Evolutionary conservation across 805 yeast species (phyloP).

Genomic region (Kodamaea kakaduensis): DNA sequence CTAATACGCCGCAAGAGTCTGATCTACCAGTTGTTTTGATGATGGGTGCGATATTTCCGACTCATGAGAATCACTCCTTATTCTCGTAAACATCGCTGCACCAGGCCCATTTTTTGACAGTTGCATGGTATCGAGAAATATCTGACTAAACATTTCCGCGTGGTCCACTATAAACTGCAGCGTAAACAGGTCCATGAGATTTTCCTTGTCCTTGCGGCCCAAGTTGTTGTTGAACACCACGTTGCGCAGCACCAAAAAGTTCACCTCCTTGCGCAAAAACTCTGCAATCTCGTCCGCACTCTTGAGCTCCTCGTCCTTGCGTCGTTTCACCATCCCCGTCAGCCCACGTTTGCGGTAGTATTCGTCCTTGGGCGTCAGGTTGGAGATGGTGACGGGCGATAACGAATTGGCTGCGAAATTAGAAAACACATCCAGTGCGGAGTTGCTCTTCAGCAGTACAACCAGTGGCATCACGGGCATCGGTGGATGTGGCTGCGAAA

Average conservation of each 20-base stretch:
- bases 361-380: constrained; percentile 8
- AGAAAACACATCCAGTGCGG: constrained; percentile 12
- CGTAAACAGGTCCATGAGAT: constrained; percentile 11
- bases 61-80: constrained; percentile 6
- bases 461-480: constrained; percentile 1
- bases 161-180: constrained; percentile 14
- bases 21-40: constrained; percentile 9
- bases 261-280: constrained; percentile 11
- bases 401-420: constrained; percentile 7
- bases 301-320: constrained; percentile 7
- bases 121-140: constrained; percentile 10
- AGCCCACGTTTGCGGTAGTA: constrained; percentile 4
- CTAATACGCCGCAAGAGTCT: too few relatives aligned
- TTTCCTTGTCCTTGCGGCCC: constrained; percentile 8
- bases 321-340: constrained; percentile 5
- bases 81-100: constrained; percentile 11
- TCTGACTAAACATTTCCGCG: constrained; percentile 9
- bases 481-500: background rate
- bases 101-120: constrained; percentile 11
- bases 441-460: constrained; percentile 5
- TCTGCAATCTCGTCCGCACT: constrained; percentile 8
- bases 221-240: constrained; percentile 9
- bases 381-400: constrained; percentile 6
- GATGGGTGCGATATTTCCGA: constrained; percentile 10
- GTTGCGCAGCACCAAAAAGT: constrained; percentile 6